Evolutionary conservation across 306 rosid species (phyloP), one percentile per base, ranked within the genome.

Genomic region (Prunus davidiana): DNA sequence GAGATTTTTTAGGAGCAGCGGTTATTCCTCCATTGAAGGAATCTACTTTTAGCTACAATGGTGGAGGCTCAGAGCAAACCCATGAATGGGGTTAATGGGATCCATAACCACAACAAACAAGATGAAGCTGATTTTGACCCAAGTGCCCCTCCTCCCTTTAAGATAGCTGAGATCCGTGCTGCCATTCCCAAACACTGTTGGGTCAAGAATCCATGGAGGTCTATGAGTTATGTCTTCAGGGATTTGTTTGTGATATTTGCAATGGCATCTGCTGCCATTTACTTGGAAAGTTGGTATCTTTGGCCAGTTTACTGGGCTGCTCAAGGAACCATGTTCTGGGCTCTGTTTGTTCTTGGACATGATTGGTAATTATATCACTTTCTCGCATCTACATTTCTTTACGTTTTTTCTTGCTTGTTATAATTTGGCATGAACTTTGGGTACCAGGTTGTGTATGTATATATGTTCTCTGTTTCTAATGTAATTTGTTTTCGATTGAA

Each of bases 241-340:
- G 99, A 95, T 73, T 28, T 90, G 3, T 32, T 81, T 12, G 34
- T 81, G 47, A 79, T 92, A 55, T 24, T 68, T 25, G 82, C 88
- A 54, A 76, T 95, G 75, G 41, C 80, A 0, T 86, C 84, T 47
- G 75, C 82, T 8, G 96, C 93, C 49, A 56, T 88, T 74, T 52
- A 62, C 47, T 69, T 87, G 57, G 68, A 89, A 46, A 75, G 18
- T 61, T 89, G 89, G 92, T 65, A 85, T 73, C 71, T 86, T 45
- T 96, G 97, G 93, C 93, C 90, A 1, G 6, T 92, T 54, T 96
- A 92, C 41, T 96, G 98, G 99, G 62, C 73, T 64, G 85, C 86
- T 65, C 99, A 96, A 70, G 99, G 99, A 18, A 92, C 98, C 63
- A 86, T 96, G 98, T 96, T 96, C 82, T 96, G 99, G 99, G 99